A percentile compares a stretch with the other conserved stretches of the same genome.
phyloP scores from a whole-genome alignment of 805 yeast species.

The Wickerhamia fluorescens region DNA sequence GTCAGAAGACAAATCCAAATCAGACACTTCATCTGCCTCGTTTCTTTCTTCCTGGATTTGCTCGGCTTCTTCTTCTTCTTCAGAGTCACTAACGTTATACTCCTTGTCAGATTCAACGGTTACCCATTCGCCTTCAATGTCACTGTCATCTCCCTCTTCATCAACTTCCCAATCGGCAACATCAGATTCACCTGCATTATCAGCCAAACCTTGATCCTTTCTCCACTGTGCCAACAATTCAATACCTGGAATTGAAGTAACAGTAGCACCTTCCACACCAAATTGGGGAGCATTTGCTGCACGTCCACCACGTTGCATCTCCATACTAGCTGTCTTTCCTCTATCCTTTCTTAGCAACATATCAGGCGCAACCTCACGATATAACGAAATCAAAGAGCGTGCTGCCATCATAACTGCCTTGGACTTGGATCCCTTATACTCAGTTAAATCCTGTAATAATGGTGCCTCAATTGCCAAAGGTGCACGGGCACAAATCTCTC shows the following conservation, averaged over 20 bases:
- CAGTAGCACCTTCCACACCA: constrained; percentile 63
- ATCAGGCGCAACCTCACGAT: constrained; percentile 94
- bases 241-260: constrained; percentile 81
- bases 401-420: constrained; percentile 96
- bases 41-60: constrained; percentile 27
- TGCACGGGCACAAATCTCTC: constrained; percentile 89
- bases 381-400: constrained; percentile 73
- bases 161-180: constrained; percentile 59
- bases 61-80: constrained; percentile 39
- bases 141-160: constrained; percentile 39
- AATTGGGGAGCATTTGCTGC: constrained; percentile 43
- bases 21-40: constrained; percentile 20
- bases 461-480: constrained; percentile 90
- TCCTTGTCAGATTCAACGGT: constrained; percentile 78
- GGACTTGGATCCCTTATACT: constrained; percentile 87
- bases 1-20: constrained; percentile 19
- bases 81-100: constrained; percentile 46
- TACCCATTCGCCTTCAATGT: constrained; percentile 89
- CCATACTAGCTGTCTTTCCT: constrained; percentile 88
- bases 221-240: constrained; percentile 89
- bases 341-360: constrained; percentile 87
- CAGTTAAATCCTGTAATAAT: constrained; percentile 80
- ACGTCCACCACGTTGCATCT: constrained; percentile 50
- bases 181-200: constrained; percentile 32
- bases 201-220: constrained; percentile 47